phyloP scores from a whole-genome alignment of 495 filamentous ascomycete genomes.

The Alectoria sarmentosa region DNA sequence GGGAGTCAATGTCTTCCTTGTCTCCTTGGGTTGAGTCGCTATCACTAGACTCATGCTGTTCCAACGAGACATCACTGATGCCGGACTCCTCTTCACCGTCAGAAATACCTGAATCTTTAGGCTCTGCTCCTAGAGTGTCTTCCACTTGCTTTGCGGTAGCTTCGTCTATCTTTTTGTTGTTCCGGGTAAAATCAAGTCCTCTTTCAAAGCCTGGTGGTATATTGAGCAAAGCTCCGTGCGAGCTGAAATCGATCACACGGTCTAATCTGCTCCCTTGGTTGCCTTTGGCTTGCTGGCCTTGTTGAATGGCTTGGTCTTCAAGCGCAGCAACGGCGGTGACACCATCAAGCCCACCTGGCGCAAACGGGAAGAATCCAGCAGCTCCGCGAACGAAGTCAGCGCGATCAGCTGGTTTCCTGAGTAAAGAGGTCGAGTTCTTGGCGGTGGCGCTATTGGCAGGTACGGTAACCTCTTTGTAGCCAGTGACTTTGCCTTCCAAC shows the following conservation, averaged over 20 bases:
- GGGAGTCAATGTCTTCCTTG: constrained; percentile 78
- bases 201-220: constrained; percentile 75
- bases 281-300: constrained; percentile 40
- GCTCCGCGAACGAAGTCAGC: constrained; percentile 94
- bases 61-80: constrained; percentile 4
- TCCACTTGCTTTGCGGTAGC: constrained; percentile 65
- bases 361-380: constrained; percentile 92
- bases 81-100: constrained; percentile 31
- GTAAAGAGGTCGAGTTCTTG: constrained; percentile 90
- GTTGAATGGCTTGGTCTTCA: constrained; percentile 53
- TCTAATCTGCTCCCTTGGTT: constrained; percentile 49
- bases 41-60: constrained; percentile 9
- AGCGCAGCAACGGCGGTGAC: constrained; percentile 73
- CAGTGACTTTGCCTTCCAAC: constrained; percentile 86
- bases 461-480: constrained; percentile 90
- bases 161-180: constrained; percentile 47
- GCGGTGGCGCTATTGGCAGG: constrained; percentile 85
- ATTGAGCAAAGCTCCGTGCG: constrained; percentile 72
- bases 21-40: constrained; percentile 32
- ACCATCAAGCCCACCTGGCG: constrained; percentile 82
- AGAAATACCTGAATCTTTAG: constrained; percentile 31
- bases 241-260: constrained; percentile 71
- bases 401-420: constrained; percentile 77
- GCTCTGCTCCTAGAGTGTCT: constrained; percentile 63
- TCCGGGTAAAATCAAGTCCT: constrained; percentile 67